A percentile compares a stretch with the other conserved stretches of the same genome.
Evolutionary conservation across 1,284 basidiomycete genomes (phyloP).

Genomic region (Boletus semigastroideus): DNA sequence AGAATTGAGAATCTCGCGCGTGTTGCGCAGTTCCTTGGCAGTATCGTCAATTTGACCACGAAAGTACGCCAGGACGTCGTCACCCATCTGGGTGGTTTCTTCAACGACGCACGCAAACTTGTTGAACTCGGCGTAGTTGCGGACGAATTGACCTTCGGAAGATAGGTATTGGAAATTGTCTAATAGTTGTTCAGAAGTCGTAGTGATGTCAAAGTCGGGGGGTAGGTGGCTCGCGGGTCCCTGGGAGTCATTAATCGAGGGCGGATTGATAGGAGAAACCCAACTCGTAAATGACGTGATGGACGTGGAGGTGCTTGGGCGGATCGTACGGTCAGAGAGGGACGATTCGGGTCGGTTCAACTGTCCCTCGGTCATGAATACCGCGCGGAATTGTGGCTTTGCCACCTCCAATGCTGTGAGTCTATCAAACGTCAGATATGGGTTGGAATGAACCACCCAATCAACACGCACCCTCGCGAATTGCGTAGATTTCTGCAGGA

Average conservation of each 20-base stretch:
- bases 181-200: conserved; percentile 50
- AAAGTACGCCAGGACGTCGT: conserved; percentile 47
- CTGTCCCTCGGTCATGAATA: conserved; percentile 53
- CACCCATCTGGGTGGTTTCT: conserved; percentile 46
- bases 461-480: conserved; percentile 54
- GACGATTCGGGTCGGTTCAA: conserved; percentile 49
- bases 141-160: conserved; percentile 37
- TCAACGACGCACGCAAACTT: conserved; percentile 46
- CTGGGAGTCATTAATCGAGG: conserved; percentile 17
- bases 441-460: neutral
- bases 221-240: conserved; percentile 25
- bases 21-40: conserved; percentile 45
- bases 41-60: conserved; percentile 52
- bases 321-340: conserved; percentile 56
- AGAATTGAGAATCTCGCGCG: conserved; percentile 43
- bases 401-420: conserved; percentile 68
- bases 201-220: conserved; percentile 43
- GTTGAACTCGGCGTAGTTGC: conserved; percentile 38
- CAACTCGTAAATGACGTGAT: conserved; percentile 43
- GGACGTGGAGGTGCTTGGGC: conserved; percentile 41
- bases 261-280: conserved; percentile 15
- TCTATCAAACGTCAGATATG: conserved; percentile 34
- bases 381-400: conserved; percentile 57
- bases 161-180: conserved; percentile 52
- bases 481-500: conserved; percentile 59